These are phyloP conservation scores for Tremellales sp. DNA, from an alignment of 1,284 basidiomycete species.

Conservation along the genomic window DNA sequence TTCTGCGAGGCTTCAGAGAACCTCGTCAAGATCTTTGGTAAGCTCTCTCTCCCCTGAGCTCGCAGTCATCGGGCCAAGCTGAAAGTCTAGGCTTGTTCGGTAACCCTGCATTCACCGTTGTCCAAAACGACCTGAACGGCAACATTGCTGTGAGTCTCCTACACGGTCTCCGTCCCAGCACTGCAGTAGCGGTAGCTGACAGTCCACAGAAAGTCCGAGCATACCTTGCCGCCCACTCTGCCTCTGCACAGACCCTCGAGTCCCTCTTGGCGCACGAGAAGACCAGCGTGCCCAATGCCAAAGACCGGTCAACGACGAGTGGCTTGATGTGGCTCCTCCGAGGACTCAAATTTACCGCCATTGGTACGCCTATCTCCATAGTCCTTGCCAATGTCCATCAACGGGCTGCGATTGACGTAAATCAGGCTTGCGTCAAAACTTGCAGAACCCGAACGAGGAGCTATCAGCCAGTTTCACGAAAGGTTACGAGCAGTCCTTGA, in stretches of 20 bases:
- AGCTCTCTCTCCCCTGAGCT: constrained; percentile 38
- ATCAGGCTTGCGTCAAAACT: constrained; percentile 60
- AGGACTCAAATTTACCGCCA: constrained; percentile 86
- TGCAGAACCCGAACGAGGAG: constrained; percentile 66
- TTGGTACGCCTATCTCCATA: constrained; percentile 43
- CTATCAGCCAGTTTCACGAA: constrained; percentile 72
- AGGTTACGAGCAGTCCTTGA: constrained; percentile 78
- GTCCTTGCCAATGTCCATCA: background rate
- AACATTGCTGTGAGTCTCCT: constrained; percentile 73
- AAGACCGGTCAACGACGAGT: constrained; percentile 76
- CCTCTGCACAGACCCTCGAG: constrained; percentile 73
- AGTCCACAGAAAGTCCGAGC: constrained; percentile 74
- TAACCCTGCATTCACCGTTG: constrained; percentile 76
- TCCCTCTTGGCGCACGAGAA: constrained; percentile 80
- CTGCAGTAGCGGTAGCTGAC: background rate
- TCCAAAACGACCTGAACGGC: constrained; percentile 83
- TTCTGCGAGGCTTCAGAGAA: constrained; percentile 90
- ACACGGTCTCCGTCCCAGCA: background rate
- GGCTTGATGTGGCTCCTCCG: constrained; percentile 89
- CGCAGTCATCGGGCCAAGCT: background rate
- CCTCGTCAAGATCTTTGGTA: constrained; percentile 87
- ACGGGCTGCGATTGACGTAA: too few species aligned
- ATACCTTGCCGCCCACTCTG: constrained; percentile 66
- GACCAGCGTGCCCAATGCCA: constrained; percentile 55
- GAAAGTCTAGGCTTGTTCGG: constrained; percentile 72